Base-by-base conservation (phyloP, 2,329 filamentous ascomycete genomes). In the Exophiala sideris region DNA sequence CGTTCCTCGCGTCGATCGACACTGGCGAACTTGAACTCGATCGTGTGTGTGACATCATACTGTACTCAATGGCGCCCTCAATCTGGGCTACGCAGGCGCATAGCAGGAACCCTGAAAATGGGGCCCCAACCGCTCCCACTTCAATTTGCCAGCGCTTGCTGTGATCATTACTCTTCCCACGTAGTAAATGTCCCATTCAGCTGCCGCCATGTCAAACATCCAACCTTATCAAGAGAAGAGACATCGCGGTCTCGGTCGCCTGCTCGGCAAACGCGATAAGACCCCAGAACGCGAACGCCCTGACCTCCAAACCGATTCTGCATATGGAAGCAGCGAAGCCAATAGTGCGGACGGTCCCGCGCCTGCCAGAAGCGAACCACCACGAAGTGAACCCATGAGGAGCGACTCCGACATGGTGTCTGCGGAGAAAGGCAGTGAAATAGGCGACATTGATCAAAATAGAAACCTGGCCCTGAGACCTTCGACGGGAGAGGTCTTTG, bases 181-280 rank as follows among this genome's bases (percentile, higher is more conserved):
- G 42, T 4, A 42, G 9, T 20, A 24, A 34, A 57, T 57, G 57
- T 60, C 57, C 35, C 48, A 52, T 39, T 48, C 54, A 16, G 57
- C 51, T 24, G 47, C 46, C 16, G 20, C 48, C 42, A 56, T 56
- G 53, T 33, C 57, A 10, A 50, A 46, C 18, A 18, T 54, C 3
- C 41, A 52, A 34, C 42, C 58, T 18, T 77, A 0, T 73, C 79
- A n/a, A 80, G 86, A 66, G 40, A 79, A 80, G 11, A 73, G 70
- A 32, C 83, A 86, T 66, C 86, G 83, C 62, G 73, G 75, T 36
- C 76, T 75, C 10, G 83, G 85, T 1, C 82, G 81, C 1, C 79
- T 79, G 1, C 68, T 84, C 45, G 87, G 81, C 79, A 60, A 60
- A 45, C 52, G 59, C 21, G 55, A 63, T 12, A 50, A 50, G 33